Evolutionary conservation across 164 flowering plant genomes (phyloP).

Genomic region (Tinospora cordifolia): DNA sequence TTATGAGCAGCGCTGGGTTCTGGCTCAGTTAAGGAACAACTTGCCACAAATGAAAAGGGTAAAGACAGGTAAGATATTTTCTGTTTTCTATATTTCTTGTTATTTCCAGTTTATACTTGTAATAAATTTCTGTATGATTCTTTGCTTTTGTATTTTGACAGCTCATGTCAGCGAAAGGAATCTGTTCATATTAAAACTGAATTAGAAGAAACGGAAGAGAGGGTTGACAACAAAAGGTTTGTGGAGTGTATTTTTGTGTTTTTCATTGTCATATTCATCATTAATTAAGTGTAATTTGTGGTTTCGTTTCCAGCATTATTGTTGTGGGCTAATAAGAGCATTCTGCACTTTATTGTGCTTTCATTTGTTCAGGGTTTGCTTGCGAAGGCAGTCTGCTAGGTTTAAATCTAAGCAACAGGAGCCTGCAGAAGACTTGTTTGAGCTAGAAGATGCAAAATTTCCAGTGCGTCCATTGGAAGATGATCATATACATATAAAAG

Average conservation of each 20-base stretch:
- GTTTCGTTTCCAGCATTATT: background rate
- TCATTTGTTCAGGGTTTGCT: constrained; percentile 35
- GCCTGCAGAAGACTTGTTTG: constrained; percentile 42
- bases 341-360: background rate
- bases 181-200: constrained; percentile 6
- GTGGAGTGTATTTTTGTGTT: background rate
- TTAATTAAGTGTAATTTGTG: too few species aligned
- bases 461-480: constrained; percentile 15
- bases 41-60: background rate
- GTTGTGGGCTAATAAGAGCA: background rate
- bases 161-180: constrained; percentile 2
- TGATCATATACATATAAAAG: constrained; percentile 16
- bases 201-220: constrained; percentile 13
- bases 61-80: constrained; percentile 1
- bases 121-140: background rate
- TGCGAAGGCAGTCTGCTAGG: constrained; percentile 59
- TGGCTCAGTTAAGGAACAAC: constrained; percentile 8
- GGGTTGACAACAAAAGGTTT: constrained; percentile 16
- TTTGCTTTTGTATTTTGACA: background rate
- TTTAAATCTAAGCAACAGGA: constrained; percentile 27
- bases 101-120: background rate
- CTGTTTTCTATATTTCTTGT: background rate
- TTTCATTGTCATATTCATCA: too few species aligned
- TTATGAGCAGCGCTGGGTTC: constrained; percentile 47
- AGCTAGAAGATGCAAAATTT: constrained; percentile 43